phyloP scores from a whole-genome alignment of 2,329 filamentous ascomycete genomes.

The Ceratocystiopsis minuta region DNA sequence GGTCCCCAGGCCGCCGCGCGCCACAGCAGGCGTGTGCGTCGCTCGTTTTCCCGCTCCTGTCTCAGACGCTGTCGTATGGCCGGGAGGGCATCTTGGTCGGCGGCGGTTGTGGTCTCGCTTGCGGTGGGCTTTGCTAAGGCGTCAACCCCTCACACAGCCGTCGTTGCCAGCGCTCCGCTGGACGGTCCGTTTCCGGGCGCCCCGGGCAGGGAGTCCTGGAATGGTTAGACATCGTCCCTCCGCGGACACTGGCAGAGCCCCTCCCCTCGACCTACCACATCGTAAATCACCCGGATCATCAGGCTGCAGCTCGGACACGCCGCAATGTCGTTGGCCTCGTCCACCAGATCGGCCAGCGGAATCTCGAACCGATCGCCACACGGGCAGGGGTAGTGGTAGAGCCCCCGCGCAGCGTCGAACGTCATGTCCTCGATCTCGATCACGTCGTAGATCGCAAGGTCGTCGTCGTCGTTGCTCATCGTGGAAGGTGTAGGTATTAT shows the following conservation, averaged over 20 bases:
- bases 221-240: background rate
- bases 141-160: background rate
- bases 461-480: constrained; percentile 42
- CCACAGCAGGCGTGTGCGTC: no score
- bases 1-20: no score
- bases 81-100: no score
- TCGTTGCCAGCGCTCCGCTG: constrained; percentile 1
- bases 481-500: constrained; percentile 7
- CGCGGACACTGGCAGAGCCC: background rate
- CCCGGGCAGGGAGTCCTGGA: constrained; percentile 3
- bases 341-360: constrained; percentile 61
- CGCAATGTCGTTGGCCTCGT: constrained; percentile 75
- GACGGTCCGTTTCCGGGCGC: background rate
- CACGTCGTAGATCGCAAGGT: constrained; percentile 75
- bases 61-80: no score
- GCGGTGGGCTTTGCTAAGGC: no score
- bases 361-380: constrained; percentile 97
- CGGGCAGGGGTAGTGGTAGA: constrained; percentile 92
- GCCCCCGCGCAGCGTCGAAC: constrained; percentile 61
- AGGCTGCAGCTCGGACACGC: constrained; percentile 94
- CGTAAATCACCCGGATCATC: constrained; percentile 91
- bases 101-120: no score
- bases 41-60: no score
- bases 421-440: constrained; percentile 99
- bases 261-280: constrained; percentile 38